Evolutionary conservation across 805 yeast species (phyloP), one percentile per base, ranked within the genome.

Genomic region (Kluyveromyces wickerhamii): DNA sequence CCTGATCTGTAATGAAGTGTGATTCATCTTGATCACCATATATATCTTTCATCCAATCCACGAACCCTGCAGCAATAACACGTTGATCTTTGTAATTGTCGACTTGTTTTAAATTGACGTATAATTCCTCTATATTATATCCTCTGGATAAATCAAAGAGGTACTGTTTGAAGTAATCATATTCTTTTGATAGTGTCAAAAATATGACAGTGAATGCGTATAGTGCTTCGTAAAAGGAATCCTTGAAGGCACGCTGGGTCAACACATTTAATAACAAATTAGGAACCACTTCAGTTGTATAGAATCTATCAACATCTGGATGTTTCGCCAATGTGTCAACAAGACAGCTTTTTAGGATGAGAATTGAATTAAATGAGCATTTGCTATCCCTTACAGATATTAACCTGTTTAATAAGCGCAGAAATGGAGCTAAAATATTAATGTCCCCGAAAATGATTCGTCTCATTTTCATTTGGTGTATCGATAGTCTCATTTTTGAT

Each of bases 221-320:
- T n/a, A 94, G 88, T 1, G 94, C 95, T 54, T 89, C 98, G 12
- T 79, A 73, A 44, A 88, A 94, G 0, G 92, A 82, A 49, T 89
- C 98, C 29, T 72, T 74, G 56, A 83, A 85, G 41, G 83, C 78
- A 37, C 76, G 79, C 48, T 84, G 92, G 32, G 72, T 65, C 33
- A 89, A 62, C 4, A 89, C 76, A 22, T 69, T 66, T 12, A 85
- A 51, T 36, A 89, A 66, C 0, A 92, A 67, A 44, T 81, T 80
- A 40, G 84, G 73, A 51, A 88, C 67, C 37, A 75, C 72, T 20
- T 74, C 75, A 13, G 51, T 40, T 21, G 66, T 60, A 32, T 66
- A 58, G 37, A 57, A 62, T 41, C 73, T 76, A 60, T 87, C 95
- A 30, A 88, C 89, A 43, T 77, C 81, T 13, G 74, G 78, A 47